These are phyloP conservation scores for Entophlyctis luteolus DNA, from an alignment of 192 early-diverging fungal species.

Conservation along the genomic window DNA sequence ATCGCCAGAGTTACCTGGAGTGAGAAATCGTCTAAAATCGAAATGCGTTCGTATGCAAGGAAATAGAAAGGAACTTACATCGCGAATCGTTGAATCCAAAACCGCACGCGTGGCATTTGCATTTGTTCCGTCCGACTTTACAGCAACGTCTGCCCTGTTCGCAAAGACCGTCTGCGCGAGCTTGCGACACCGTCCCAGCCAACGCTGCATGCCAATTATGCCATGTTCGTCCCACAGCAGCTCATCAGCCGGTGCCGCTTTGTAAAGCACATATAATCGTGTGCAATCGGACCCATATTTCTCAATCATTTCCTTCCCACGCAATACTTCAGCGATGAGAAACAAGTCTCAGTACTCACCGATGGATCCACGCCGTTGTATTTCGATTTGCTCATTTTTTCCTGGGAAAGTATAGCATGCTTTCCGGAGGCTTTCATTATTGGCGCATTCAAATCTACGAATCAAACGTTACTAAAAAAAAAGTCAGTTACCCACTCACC, in stretches of 20 bases:
- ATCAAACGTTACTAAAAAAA: background rate
- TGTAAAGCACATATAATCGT: constrained; percentile 78
- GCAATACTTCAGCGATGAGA: background rate
- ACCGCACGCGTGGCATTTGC: constrained; percentile 35
- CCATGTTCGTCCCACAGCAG: constrained; percentile 87
- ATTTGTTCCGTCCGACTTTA: constrained; percentile 27
- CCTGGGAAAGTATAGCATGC: constrained; percentile 58
- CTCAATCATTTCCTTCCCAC: constrained; percentile 46
- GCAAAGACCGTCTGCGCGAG: constrained; percentile 38
- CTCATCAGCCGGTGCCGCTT: constrained; percentile 84
- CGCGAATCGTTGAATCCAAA: constrained; percentile 52
- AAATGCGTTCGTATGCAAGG: background rate
- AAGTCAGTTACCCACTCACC: constrained; percentile 30
- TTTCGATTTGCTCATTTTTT: constrained; percentile 98
- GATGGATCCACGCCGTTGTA: constrained; percentile 88
- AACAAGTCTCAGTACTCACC: constrained; percentile 37
- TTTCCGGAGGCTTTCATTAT: constrained; percentile 61
- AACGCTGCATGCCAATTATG: constrained; percentile 90
- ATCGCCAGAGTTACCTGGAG: constrained; percentile 40
- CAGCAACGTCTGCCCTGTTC: background rate
- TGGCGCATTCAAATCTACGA: constrained; percentile 39
- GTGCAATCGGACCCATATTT: constrained; percentile 78
- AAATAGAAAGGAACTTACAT: constrained; percentile 41
- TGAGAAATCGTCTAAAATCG: background rate
- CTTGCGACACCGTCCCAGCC: constrained; percentile 61